Evolutionary conservation across 176 grass and related monocot species (phyloP).

Genomic region (Paspalum notatum): DNA sequence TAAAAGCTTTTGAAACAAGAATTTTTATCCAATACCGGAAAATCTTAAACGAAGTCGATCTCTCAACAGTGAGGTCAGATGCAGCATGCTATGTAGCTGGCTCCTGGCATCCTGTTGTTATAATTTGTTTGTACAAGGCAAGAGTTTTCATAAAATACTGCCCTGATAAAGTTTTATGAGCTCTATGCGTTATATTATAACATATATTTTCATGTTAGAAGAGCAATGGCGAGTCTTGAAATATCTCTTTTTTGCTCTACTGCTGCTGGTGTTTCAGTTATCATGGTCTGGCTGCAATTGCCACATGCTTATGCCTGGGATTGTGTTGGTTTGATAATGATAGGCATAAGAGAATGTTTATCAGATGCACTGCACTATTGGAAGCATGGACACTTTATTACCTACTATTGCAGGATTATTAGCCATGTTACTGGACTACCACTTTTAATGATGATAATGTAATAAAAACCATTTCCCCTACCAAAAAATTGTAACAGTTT

Average conservation of each 20-base stretch:
- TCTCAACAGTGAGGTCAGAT: background rate
- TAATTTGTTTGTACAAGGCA: background rate
- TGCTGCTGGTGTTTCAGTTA: background rate
- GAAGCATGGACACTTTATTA: background rate
- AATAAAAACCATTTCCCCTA: background rate
- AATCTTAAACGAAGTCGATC: background rate
- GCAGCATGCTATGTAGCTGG: background rate
- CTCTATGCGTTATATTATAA: background rate
- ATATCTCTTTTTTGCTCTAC: background rate
- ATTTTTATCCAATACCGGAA: background rate
- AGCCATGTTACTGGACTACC: background rate
- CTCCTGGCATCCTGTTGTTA: background rate
- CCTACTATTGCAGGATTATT: background rate
- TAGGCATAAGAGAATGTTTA: background rate
- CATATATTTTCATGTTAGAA: background rate
- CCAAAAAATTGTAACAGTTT: background rate
- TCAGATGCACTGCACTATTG: background rate
- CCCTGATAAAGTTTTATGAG: background rate
- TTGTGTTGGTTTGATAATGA: background rate
- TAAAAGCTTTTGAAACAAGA: background rate
- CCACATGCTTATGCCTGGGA: background rate
- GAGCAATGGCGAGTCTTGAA: background rate
- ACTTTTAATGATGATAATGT: background rate
- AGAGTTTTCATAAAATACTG: background rate
- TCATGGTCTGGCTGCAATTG: background rate